Evolutionary conservation across 352 stramenopile species (phyloP).

Genomic region (Globisporangium ultimum): DNA sequence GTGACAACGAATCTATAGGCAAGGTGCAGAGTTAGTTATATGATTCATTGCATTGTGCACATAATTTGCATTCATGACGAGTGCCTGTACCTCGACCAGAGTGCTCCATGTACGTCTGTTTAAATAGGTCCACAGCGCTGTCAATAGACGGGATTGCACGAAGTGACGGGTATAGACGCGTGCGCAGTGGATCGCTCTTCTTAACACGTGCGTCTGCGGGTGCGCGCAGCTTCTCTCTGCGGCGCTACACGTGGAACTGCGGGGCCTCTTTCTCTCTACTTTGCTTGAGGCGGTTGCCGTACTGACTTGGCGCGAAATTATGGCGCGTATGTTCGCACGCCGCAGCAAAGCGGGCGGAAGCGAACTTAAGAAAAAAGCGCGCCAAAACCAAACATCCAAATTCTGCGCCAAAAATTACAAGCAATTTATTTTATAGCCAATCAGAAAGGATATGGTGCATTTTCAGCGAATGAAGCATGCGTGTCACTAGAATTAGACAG

Average conservation of each 20-base stretch:
- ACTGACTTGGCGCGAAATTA: constrained; percentile 4
- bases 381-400: constrained; percentile 29
- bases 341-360: not conserved
- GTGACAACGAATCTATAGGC: constrained; percentile 26
- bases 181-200: not conserved
- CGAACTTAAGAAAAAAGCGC: constrained; percentile 26
- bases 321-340: no score
- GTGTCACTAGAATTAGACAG: not conserved
- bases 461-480: not conserved
- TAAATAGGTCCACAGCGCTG: no score
- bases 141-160: no score
- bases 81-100: constrained; percentile 8
- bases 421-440: not conserved
- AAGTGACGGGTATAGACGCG: not conserved
- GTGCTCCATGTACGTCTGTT: constrained; percentile 9
- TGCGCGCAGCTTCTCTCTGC: not conserved
- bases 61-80: constrained; percentile 8
- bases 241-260: no score
- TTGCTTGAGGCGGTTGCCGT: constrained; percentile 3
- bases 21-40: constrained; percentile 7
- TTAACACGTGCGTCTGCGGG: not conserved
- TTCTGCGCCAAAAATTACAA: constrained; percentile 1
- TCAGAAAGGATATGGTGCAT: not conserved
- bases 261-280: not conserved
- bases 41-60: constrained; percentile 14